Conservation (phyloP, 257 asterid genomes). For the Thymus quinquecostatus region DNA sequence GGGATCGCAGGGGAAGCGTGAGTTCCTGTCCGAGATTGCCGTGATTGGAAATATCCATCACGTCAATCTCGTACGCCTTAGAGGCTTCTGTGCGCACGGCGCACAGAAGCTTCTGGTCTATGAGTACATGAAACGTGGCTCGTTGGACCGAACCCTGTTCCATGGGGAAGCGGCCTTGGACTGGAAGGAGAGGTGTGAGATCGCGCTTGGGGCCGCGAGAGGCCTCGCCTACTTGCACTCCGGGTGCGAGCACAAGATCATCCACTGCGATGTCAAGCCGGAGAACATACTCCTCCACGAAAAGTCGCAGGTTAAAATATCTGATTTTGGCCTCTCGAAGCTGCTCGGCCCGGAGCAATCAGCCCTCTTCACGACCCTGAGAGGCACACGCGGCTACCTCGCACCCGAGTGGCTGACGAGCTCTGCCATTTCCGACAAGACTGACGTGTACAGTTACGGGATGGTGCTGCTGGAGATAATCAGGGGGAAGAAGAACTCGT, state of each 20-base stretch:
- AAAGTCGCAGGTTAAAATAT: conserved; percentile 62
- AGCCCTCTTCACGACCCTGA: conserved; percentile 65
- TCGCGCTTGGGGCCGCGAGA: conserved; percentile 77
- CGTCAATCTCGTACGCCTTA: conserved; percentile 67
- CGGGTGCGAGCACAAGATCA: conserved; percentile 78
- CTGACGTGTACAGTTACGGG: conserved; percentile 82
- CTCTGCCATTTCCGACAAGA: conserved; percentile 74
- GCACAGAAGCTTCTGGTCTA: conserved; percentile 65
- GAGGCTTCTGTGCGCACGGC: conserved; percentile 64
- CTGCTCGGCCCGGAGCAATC: conserved; percentile 73
- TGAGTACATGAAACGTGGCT: conserved; percentile 84
- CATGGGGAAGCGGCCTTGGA: conserved; percentile 50
- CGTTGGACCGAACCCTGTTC: conserved; percentile 72
- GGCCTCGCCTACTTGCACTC: conserved; percentile 82
- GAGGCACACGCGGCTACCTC: conserved; percentile 85
- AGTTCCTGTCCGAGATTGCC: conserved; percentile 75
- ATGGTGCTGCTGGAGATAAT: conserved; percentile 76
- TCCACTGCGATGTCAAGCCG: conserved; percentile 88
- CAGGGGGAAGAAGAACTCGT: conserved; percentile 79
- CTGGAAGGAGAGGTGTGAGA: conserved; percentile 71
- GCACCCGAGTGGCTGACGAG: conserved; percentile 92
- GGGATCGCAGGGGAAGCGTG: conserved; percentile 67
- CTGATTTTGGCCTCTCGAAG: conserved; percentile 92
- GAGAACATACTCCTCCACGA: conserved; percentile 83
- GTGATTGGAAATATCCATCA: conserved; percentile 81